Conservation (phyloP, 495 filamentous ascomycete species). For the Aspergillus taichungensis region DNA sequence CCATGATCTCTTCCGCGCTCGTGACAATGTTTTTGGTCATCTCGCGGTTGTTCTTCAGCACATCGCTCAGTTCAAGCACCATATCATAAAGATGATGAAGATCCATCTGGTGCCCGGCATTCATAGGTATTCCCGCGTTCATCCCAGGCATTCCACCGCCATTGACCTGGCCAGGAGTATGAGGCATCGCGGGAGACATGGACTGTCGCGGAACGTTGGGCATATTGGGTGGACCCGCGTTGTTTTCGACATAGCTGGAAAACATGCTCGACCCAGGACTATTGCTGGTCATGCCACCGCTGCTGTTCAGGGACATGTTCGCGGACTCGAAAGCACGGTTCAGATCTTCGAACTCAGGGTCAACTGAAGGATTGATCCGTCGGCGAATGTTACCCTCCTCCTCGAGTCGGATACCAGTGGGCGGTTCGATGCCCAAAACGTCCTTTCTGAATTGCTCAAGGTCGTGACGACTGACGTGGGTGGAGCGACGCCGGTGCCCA, state of each 20-base stretch:
- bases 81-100: constrained; percentile 77
- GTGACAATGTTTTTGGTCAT: constrained; percentile 65
- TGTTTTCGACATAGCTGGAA: constrained; percentile 25
- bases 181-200: constrained; percentile 25
- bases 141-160: constrained; percentile 50
- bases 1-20: constrained; percentile 55
- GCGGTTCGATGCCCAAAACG: constrained; percentile 30
- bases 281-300: constrained; percentile 23
- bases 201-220: constrained; percentile 29
- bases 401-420: constrained; percentile 19
- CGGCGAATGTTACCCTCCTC: constrained; percentile 22
- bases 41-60: constrained; percentile 68
- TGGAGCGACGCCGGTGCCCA: constrained; percentile 41
- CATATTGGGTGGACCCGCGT: constrained; percentile 24
- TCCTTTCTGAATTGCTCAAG: constrained; percentile 38
- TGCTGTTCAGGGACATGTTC: constrained; percentile 30
- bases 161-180: constrained; percentile 40
- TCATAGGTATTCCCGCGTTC: constrained; percentile 51
- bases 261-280: constrained; percentile 23
- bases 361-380: constrained; percentile 18
- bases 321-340: constrained; percentile 31
- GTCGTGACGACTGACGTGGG: constrained; percentile 37
- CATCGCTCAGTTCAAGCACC: constrained; percentile 70
- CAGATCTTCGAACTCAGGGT: constrained; percentile 27
- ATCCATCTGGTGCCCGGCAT: constrained; percentile 79